Evolutionary conservation across 495 filamentous ascomycete species (phyloP).

Genomic region (Pseudoneurospora amorphoporcata): DNA sequence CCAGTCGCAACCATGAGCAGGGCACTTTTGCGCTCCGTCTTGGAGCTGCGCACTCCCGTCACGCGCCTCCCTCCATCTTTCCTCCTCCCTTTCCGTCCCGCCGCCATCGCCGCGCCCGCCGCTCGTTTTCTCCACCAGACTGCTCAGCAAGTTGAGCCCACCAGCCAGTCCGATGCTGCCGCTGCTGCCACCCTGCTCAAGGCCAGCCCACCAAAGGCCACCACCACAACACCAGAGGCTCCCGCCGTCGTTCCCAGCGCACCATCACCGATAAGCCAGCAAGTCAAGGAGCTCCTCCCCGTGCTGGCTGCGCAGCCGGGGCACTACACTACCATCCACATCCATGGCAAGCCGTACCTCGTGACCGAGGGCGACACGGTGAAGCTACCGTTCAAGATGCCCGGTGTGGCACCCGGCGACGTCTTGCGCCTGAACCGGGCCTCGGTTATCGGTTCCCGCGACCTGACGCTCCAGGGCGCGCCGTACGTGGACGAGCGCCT

Average conservation of each 20-base stretch:
- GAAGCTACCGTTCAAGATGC: slow-evolving; percentile 93
- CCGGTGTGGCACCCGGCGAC: slow-evolving; percentile 70
- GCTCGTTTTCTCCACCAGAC: slow-evolving; percentile 22
- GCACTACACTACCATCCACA: slow-evolving; percentile 79
- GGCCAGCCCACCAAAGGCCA: background rate
- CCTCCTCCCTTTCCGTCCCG: slow-evolving; percentile 20
- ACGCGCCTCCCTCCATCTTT: slow-evolving; percentile 23
- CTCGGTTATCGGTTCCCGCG: slow-evolving; percentile 66
- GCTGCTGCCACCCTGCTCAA: slow-evolving; percentile 2
- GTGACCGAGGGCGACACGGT: slow-evolving; percentile 76
- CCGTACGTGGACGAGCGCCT: slow-evolving; percentile 70
- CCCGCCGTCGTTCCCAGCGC: background rate
- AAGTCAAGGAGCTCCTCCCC: slow-evolving; percentile 49
- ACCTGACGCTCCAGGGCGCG: slow-evolving; percentile 75
- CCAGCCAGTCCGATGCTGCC: background rate
- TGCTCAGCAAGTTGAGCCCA: slow-evolving; percentile 18
- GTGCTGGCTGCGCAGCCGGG: slow-evolving; percentile 64
- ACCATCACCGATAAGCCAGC: slow-evolving; percentile 12
- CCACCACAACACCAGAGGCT: slow-evolving; percentile 12
- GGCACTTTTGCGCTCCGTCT: slow-evolving; percentile 34
- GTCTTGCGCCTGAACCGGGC: slow-evolving; percentile 79
- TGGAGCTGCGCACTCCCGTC: slow-evolving; percentile 33
- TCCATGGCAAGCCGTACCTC: slow-evolving; percentile 84
- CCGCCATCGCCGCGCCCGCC: slow-evolving; percentile 6
- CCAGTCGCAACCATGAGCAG: slow-evolving; percentile 30